phyloP scores from a whole-genome alignment of 257 asterid species.

The Ocimum tenuiflorum region DNA sequence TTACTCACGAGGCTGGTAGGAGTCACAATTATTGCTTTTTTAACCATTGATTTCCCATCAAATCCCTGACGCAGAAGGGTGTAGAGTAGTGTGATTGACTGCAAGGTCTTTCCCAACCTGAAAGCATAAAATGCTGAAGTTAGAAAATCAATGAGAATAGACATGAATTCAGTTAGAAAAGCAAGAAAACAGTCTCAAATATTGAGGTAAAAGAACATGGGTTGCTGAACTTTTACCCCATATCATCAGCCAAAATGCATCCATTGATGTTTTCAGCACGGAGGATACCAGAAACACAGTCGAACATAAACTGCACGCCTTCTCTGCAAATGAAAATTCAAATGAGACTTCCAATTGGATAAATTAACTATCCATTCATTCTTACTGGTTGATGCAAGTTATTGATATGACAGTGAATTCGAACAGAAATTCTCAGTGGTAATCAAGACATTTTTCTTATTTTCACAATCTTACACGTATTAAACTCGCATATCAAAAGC shows the following conservation, averaged over 20 bases:
- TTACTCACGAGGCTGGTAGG: constrained; percentile 97
- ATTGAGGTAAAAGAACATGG: not conserved
- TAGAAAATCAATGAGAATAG: constrained; percentile 2
- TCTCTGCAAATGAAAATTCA: constrained; percentile 62
- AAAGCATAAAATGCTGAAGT: constrained; percentile 19
- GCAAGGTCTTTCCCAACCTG: constrained; percentile 95
- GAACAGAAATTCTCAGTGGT: not conserved
- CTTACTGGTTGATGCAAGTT: not conserved
- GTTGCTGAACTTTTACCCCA: constrained; percentile 63
- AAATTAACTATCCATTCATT: not conserved
- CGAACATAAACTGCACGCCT: constrained; percentile 99
- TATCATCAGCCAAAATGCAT: constrained; percentile 98
- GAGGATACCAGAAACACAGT: constrained; percentile 77
- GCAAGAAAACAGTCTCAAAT: not conserved
- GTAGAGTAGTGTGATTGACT: constrained; percentile 83
- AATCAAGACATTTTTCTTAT: not conserved
- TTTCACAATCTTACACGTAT: not conserved
- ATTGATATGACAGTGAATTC: not conserved
- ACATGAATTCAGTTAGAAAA: not conserved
- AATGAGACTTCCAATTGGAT: constrained; percentile 21
- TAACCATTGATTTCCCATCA: constrained; percentile 85
- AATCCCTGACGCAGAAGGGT: constrained; percentile 90
- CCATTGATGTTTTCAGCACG: constrained; percentile 70
- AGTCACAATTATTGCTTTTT: constrained; percentile 82
- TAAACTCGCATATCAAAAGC: constrained; percentile 4